A percentile compares a stretch with the other conserved stretches of the same genome.
These are phyloP conservation scores for Lonicera japonica DNA, from an alignment of 129 eudicot genomes.

Conservation along the genomic window DNA sequence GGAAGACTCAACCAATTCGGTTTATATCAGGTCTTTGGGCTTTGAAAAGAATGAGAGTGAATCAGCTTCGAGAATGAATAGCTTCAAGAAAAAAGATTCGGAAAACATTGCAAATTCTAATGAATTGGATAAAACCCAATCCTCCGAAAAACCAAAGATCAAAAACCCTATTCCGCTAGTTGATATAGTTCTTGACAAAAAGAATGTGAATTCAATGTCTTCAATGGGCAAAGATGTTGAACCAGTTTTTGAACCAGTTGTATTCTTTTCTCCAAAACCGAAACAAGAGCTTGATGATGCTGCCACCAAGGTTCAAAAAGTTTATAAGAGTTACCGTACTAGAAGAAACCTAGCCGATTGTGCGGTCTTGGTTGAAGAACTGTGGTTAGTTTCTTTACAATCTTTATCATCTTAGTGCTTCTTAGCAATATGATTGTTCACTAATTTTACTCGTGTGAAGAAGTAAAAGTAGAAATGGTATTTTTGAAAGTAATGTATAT, in stretches of 20 bases:
- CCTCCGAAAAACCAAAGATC: constrained; percentile 9
- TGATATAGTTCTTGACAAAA: neutral
- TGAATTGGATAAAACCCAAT: neutral
- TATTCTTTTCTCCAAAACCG: constrained; percentile 18
- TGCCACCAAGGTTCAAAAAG: constrained; percentile 25
- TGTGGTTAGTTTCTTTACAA: constrained; percentile 14
- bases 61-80: neutral
- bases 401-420: neutral
- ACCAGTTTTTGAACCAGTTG: neutral
- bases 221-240: neutral
- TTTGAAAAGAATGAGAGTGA: constrained; percentile 16
- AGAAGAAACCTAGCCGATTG: no score
- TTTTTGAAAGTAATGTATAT: no score
- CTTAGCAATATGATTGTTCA: no score
- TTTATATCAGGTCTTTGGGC: no score
- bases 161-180: neutral
- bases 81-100: constrained; percentile 5
- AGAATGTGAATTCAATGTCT: neutral
- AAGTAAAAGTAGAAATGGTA: no score
- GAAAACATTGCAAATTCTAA: neutral
- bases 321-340: constrained; percentile 27
- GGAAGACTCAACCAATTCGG: no score
- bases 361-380: constrained; percentile 25
- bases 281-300: constrained; percentile 18
- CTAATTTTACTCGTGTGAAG: no score